Evolutionary conservation across 352 stramenopile genomes (phyloP), one percentile per base, ranked within the genome.

Genomic region (Globisporangium uncinulatum): DNA sequence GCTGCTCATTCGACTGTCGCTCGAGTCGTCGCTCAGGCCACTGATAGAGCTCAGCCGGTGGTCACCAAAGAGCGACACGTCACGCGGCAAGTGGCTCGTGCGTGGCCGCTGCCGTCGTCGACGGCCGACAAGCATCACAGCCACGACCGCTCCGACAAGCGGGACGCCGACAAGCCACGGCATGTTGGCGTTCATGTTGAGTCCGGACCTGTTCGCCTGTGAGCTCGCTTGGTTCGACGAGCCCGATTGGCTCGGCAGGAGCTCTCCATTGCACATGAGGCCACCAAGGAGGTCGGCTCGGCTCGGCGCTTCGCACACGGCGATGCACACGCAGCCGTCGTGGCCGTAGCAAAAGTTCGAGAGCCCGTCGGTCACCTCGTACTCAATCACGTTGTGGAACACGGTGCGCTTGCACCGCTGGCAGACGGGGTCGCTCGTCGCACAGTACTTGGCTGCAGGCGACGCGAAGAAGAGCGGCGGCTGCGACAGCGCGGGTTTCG

Each of bases 301-400:
- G 1, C 59, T 51, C 11, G 59, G 45, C 0, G 64, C 69, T 29
- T 82, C 73, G 37, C 73, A 82, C 29, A 79, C 67, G 3, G 73
- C 70, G 7, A 82, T 49, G 52, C 73, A 82, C 6, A 82, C 70
- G 44, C 73, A 82, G 24, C 51, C 56, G 29, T 70, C 69, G 51
- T 73, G 37, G 9, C 73, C 73, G 44, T 54, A 51, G 45, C 73
- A 82, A 51, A 68, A 82, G 29, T 59, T 54, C 3, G 68, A 74
- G 20, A 62, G 59, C 0, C 65, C 66, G 51, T 68, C 50, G 34
- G 65, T 68, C 51, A 69, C 68, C 21, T 76, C 51, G 45, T 70
- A 62, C 62, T 70, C 74, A 39, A 82, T 79, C 48, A 77, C 69
- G 17, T 69, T 57, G 4, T 67, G 59, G 52, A 82, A 79, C 8